Evolutionary conservation across 2,329 filamentous ascomycete genomes (phyloP), one percentile per base, ranked within the genome.

Genomic region (Colletotrichum sp.): DNA sequence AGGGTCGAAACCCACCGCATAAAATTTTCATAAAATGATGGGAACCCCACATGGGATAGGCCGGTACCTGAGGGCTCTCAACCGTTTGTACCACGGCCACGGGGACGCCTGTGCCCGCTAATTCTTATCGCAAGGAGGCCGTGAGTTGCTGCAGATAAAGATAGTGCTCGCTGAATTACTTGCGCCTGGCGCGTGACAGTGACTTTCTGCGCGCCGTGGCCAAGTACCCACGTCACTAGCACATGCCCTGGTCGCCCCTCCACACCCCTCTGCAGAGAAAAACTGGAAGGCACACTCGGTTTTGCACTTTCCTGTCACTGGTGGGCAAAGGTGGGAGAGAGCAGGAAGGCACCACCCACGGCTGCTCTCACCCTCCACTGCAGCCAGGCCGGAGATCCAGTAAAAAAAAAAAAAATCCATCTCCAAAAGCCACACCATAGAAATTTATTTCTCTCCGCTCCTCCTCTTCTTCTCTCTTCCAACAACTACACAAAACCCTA

Each of bases 401-500:
- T 57, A 63, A 66, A 77, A 74, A 78, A 77, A 65, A 77, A 71
- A 78, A 78, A 78, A 78, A 77, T 60, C 66, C 72, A 75, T 72
- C 72, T 66, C 70, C 72, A 76, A 78, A 78, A 78, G 68, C 68
- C 77, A 78, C 74, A 69, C 39, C 77, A 75, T 79, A 79, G 80
- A 84, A 86, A 84, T 84, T 85, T 85, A 84, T 84, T 85, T 85
- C 83, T 84, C 82, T 82, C 83, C 80, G 82, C 83, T 63, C 81
- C 79, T 80, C 81, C 79, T 80, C 81, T 82, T 81, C 82, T 85
- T 79, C 81, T 79, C 79, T 81, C 83, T 83, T 84, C 85, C 86
- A 82, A 83, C 83, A 85, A 86, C 85, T 84, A 83, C 83, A 87
- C 86, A 88, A 85, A 52, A 85, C 85, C 85, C 87, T 89, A 88